phyloP scores from a whole-genome alignment of 2,329 filamentous ascomycete species.

The Saccharata proteae region DNA sequence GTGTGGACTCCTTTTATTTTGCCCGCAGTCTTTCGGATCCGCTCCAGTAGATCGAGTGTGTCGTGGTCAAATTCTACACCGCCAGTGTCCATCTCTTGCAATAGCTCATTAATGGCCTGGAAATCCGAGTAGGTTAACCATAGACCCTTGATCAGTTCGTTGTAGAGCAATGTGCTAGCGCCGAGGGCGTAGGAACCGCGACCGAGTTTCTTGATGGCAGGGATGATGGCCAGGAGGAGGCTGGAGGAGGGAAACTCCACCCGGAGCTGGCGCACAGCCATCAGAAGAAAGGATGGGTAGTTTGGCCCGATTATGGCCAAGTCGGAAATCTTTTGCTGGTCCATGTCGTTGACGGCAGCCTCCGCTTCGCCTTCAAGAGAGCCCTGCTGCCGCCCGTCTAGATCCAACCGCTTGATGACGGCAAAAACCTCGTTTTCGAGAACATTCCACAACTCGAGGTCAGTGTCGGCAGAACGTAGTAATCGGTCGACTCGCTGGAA shows the following conservation, averaged over 20 bases:
- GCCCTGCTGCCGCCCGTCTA: slow-evolving; percentile 21
- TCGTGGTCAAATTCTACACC: slow-evolving; percentile 46
- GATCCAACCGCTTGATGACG: slow-evolving; percentile 43
- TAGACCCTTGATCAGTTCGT: slow-evolving; percentile 49
- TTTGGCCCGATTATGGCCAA: slow-evolving; percentile 51
- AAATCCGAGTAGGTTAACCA: slow-evolving; percentile 52
- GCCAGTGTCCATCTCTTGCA: slow-evolving; percentile 54
- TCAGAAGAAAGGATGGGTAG: slow-evolving; percentile 50
- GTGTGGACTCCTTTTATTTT: no score
- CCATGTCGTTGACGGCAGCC: background rate
- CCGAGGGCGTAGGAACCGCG: slow-evolving; percentile 60
- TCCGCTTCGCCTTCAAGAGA: background rate
- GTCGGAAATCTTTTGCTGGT: slow-evolving; percentile 12
- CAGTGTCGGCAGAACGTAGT: slow-evolving; percentile 45
- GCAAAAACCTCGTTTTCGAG: slow-evolving; percentile 57
- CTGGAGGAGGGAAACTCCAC: slow-evolving; percentile 48
- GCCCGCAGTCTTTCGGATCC: slow-evolving; percentile 21
- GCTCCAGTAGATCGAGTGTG: slow-evolving; percentile 30
- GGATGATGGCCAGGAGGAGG: slow-evolving; percentile 49
- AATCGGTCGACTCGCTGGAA: slow-evolving; percentile 37
- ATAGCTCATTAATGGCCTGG: slow-evolving; percentile 39
- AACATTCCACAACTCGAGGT: slow-evolving; percentile 54
- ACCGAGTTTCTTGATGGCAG: slow-evolving; percentile 55
- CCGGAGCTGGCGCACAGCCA: slow-evolving; percentile 46
- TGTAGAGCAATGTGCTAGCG: slow-evolving; percentile 57